Evolutionary conservation across 108 stramenopile genomes (phyloP).

Genomic region (Cyclotella kingstonii): DNA sequence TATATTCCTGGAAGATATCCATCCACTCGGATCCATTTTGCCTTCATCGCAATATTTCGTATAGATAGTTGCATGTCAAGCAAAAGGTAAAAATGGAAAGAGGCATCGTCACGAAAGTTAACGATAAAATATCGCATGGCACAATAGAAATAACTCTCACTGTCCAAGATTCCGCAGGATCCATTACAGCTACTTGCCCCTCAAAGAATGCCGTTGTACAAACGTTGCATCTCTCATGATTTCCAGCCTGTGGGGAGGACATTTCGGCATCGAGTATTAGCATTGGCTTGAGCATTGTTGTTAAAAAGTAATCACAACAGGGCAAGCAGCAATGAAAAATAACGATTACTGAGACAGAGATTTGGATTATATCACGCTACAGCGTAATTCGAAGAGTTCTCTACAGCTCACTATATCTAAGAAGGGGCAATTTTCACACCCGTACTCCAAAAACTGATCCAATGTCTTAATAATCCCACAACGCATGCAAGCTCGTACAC

Average conservation of each 20-base stretch:
- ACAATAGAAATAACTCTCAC: constrained; percentile 25
- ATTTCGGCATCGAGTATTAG: background rate
- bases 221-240: constrained; percentile 59
- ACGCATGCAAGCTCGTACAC: constrained; percentile 85
- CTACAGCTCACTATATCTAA: constrained; percentile 80
- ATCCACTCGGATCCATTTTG: constrained; percentile 83
- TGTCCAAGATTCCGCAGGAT: constrained; percentile 87
- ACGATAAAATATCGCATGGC: background rate
- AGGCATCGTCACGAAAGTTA: background rate
- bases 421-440: constrained; percentile 91
- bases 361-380: no score
- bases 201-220: constrained; percentile 90
- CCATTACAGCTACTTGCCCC: constrained; percentile 85
- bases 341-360: background rate
- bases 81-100: background rate
- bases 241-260: constrained; percentile 43
- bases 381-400: no score
- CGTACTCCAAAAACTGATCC: constrained; percentile 84
- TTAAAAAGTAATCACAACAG: background rate
- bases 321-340: background rate
- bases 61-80: background rate
- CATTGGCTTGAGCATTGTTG: background rate
- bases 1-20: constrained; percentile 80
- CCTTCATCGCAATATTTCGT: background rate
- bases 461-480: constrained; percentile 88